Evolutionary conservation across 2,329 filamentous ascomycete genomes (phyloP).

Genomic region (Colletotrichum magnum): DNA sequence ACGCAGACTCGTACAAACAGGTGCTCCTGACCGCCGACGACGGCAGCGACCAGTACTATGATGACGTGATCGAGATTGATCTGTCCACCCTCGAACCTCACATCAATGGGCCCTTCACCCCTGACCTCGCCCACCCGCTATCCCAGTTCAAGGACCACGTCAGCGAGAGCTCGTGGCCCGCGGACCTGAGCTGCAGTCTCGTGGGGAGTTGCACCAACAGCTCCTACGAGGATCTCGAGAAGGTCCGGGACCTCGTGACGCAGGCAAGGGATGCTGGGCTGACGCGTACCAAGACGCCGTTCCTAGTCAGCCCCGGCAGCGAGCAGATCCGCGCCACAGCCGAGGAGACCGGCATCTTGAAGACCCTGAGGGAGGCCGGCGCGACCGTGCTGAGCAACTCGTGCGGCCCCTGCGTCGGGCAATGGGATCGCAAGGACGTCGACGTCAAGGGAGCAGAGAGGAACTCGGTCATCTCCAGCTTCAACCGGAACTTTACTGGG

Average conservation of each 20-base stretch:
- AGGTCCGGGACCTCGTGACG: slow-evolving; percentile 46
- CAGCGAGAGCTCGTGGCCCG: slow-evolving; percentile 48
- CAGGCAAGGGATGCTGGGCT: slow-evolving; percentile 50
- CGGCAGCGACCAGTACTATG: slow-evolving; percentile 50
- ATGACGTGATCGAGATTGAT: slow-evolving; percentile 53
- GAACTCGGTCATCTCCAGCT: slow-evolving; percentile 53
- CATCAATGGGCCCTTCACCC: slow-evolving; percentile 53
- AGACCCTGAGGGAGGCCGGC: slow-evolving; percentile 47
- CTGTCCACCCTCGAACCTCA: slow-evolving; percentile 51
- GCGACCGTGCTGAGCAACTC: slow-evolving; percentile 50
- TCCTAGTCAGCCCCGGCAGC: slow-evolving; percentile 51
- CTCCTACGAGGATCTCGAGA: slow-evolving; percentile 53
- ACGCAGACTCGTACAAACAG: slow-evolving; percentile 45
- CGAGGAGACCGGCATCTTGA: slow-evolving; percentile 48
- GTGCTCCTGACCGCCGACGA: slow-evolving; percentile 46
- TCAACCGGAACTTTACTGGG: slow-evolving; percentile 54
- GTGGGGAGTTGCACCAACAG: slow-evolving; percentile 54
- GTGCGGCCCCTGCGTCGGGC: slow-evolving; percentile 53
- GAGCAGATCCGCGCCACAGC: slow-evolving; percentile 51
- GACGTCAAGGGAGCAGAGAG: slow-evolving; percentile 44
- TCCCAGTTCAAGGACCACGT: slow-evolving; percentile 48
- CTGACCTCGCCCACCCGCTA: slow-evolving; percentile 50
- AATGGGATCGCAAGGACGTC: slow-evolving; percentile 53
- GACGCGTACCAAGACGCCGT: slow-evolving; percentile 46
- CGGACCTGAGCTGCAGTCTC: slow-evolving; percentile 47